These are phyloP conservation scores for Pythium guiyangense DNA, from an alignment of 352 stramenopile genomes.

Conservation along the genomic window DNA sequence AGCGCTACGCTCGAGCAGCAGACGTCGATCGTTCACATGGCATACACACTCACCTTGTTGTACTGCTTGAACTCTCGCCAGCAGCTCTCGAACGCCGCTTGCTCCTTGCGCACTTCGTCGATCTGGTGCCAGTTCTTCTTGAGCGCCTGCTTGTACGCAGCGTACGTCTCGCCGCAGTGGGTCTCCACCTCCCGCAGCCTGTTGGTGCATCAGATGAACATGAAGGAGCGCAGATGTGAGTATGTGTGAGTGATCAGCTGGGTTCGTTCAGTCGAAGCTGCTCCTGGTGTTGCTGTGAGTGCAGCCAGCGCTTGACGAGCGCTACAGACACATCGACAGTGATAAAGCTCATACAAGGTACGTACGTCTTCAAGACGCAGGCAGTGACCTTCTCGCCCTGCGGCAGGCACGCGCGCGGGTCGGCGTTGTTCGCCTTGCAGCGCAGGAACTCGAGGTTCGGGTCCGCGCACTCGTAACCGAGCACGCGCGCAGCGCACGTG, in stretches of 20 bases:
- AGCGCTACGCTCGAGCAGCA: too few species aligned
- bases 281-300: too few species aligned
- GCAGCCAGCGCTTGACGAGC: neutral
- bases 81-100: conserved; percentile 81
- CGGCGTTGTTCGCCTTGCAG: conserved; percentile 82
- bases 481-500: conserved; percentile 76
- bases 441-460: conserved; percentile 82
- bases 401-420: conserved; percentile 74
- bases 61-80: conserved; percentile 81
- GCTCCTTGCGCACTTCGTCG: conserved; percentile 81
- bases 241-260: too few species aligned
- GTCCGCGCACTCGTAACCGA: conserved; percentile 80
- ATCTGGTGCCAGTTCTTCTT: conserved; percentile 89
- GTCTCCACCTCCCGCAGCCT: conserved; percentile 77
- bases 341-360: conserved; percentile 10
- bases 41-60: conserved; percentile 20
- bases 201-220: too few species aligned
- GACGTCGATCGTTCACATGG: too few species aligned
- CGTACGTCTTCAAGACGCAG: conserved; percentile 83
- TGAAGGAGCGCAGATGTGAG: too few species aligned
- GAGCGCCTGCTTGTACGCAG: conserved; percentile 84
- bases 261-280: too few species aligned
- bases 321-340: neutral
- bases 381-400: conserved; percentile 87
- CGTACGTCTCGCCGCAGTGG: conserved; percentile 82